Percentiles rank a stretch among this genome's conserved stretches.
Conservation (phyloP, 805 yeast genomes). For the Candida krabiensis region DNA sequence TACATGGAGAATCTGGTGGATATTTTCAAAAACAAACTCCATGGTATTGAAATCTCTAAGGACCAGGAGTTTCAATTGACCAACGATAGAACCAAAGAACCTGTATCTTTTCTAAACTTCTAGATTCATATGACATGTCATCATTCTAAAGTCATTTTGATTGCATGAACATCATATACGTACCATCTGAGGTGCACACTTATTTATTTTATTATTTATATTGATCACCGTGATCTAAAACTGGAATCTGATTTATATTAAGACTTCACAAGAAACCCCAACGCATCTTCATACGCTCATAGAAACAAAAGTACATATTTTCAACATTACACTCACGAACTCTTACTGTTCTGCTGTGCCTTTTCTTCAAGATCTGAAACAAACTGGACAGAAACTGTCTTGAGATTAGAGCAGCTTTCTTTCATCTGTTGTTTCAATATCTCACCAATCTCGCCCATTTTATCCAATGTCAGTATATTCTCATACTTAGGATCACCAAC, state of each 20-base stretch:
- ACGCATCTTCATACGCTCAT: too few species aligned
- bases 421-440: constrained; percentile 31
- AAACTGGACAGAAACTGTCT: constrained; percentile 34
- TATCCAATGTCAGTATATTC: constrained; percentile 31
- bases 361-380: constrained; percentile 21
- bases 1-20: constrained; percentile 42
- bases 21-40: constrained; percentile 34
- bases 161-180: too few species aligned
- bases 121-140: too few species aligned
- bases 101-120: background rate
- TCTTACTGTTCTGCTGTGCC: too few species aligned
- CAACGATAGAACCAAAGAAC: constrained; percentile 3
- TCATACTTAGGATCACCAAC: constrained; percentile 31
- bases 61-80: constrained; percentile 49
- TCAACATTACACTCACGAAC: too few species aligned
- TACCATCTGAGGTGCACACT: too few species aligned
- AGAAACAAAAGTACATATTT: too few species aligned
- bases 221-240: too few species aligned
- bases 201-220: too few species aligned
- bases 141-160: too few species aligned
- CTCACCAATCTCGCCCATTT: constrained; percentile 33
- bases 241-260: too few species aligned
- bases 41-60: constrained; percentile 55
- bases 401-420: constrained; percentile 34
- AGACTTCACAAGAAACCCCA: too few species aligned